A percentile compares a stretch with the other conserved stretches of the same genome.
phyloP scores from a whole-genome alignment of 2,329 filamentous ascomycete species.

The Ceratocystis lukuohia region DNA sequence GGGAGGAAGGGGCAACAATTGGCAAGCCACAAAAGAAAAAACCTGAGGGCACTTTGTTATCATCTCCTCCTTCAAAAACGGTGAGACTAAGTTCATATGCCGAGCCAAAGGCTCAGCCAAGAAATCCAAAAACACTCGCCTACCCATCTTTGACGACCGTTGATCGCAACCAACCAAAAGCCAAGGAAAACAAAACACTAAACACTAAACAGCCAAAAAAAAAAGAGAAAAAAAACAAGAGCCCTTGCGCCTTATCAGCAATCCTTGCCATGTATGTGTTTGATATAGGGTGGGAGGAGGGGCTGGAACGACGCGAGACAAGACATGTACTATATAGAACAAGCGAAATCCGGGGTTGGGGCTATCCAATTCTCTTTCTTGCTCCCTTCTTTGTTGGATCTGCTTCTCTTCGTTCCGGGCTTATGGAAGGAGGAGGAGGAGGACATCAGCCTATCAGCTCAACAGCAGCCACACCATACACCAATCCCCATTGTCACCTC shows the following conservation, averaged over 20 bases:
- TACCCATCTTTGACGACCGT: background rate
- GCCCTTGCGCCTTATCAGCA: background rate
- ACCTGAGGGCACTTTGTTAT: background rate
- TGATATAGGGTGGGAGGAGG: background rate
- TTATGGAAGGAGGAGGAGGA: background rate
- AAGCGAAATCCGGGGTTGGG: background rate
- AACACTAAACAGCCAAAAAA: background rate
- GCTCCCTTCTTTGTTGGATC: background rate
- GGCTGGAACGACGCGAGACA: background rate
- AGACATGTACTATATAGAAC: background rate
- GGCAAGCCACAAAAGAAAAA: too few species aligned
- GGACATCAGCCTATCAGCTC: background rate
- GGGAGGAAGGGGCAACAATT: too few species aligned
- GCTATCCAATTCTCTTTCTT: too few species aligned
- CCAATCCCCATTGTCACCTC: background rate
- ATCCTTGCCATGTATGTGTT: background rate
- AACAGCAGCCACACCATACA: background rate
- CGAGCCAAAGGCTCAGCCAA: background rate
- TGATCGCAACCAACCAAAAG: background rate
- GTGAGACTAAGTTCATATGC: background rate
- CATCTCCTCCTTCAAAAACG: background rate
- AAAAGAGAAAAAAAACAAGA: background rate
- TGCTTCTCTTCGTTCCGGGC: background rate
- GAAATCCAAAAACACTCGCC: background rate
- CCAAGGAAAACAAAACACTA: background rate